Evolutionary conservation across 2,329 filamentous ascomycete genomes (phyloP), one percentile per base, ranked within the genome.

Genomic region (Cryphonectria japonica): DNA sequence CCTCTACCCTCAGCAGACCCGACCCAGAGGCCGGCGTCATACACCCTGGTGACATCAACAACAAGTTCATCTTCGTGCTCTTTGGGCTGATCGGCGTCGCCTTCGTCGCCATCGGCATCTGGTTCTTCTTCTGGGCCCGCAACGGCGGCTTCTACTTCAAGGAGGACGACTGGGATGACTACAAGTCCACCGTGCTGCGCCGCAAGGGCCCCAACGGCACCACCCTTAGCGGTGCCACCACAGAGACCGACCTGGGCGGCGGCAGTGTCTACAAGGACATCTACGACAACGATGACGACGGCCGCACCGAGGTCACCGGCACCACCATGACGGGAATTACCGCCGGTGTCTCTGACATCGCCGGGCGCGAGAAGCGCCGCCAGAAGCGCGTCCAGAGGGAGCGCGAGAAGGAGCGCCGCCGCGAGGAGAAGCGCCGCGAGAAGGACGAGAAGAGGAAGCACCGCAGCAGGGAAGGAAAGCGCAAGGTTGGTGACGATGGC

Each of bases 101-200:
- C 43, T 92, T 98, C 78, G 92, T 96, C 34, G 71, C 93, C 3
- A 88, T 85, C 0, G 88, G 87, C 34, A 94, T 98, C 78, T 99
- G 96, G 95, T 98, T 99, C 87, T 98, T 99, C 87, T 97, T 97
- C 87, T 97, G 93, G 92, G 95, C 95, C 70, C 95, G 93, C 83
- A 97, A 98, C 76, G 96, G 96, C 73, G 96, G 96, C 19, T 98
- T 98, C 84, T 85, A 92, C 74, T 98, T 94, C 86, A 87, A 88
- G 63, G 84, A 97, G 74, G 86, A 89, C 50, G 96, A 99, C 82
- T 99, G 96, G 95, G 95, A 98, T 7, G 96, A 99, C 78, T 99
- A 99, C 88, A 98, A 98, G 80, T 92, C 92, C 1, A 98, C 95
- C 0, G 96, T 99, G 1, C 83, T 99, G 62, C 89, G 96, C 59